A percentile compares a stretch with the other conserved stretches of the same genome.
Evolutionary conservation across 2,329 filamentous ascomycete species (phyloP).

Genomic region (Metarhizium album): DNA sequence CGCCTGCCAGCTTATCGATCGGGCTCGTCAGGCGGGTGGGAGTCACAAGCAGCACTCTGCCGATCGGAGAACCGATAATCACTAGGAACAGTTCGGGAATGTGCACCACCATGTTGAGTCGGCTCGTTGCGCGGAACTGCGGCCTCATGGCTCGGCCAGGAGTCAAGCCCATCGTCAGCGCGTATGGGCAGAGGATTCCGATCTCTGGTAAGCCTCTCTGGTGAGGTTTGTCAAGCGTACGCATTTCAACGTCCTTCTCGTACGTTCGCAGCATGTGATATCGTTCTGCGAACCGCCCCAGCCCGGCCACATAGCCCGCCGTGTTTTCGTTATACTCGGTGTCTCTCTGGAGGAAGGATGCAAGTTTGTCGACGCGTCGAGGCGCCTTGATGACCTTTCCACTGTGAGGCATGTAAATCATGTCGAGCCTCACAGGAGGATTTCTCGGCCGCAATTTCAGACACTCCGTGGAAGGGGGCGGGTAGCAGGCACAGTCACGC

Average conservation of each 20-base stretch:
- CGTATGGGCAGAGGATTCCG: slow-evolving; percentile 21
- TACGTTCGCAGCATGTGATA: slow-evolving; percentile 37
- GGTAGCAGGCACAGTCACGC: neutral
- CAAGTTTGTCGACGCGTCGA: slow-evolving; percentile 7
- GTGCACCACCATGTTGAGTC: slow-evolving; percentile 48
- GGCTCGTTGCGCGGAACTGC: slow-evolving; percentile 24
- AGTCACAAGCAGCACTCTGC: slow-evolving; percentile 55
- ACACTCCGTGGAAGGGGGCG: neutral
- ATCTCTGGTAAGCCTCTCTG: slow-evolving; percentile 14
- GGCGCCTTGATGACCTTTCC: slow-evolving; percentile 14
- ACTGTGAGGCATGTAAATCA: slow-evolving; percentile 26
- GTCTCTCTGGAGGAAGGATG: slow-evolving; percentile 13
- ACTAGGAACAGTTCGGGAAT: slow-evolving; percentile 63
- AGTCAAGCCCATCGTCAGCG: slow-evolving; percentile 16
- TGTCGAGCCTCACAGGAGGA: slow-evolving; percentile 13
- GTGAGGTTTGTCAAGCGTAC: slow-evolving; percentile 19
- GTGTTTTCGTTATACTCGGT: slow-evolving; percentile 9
- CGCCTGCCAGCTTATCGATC: slow-evolving; percentile 10
- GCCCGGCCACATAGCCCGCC: neutral
- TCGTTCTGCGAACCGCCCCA: slow-evolving; percentile 9
- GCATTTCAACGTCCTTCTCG: slow-evolving; percentile 37
- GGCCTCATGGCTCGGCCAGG: slow-evolving; percentile 11
- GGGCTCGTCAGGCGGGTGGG: slow-evolving; percentile 24
- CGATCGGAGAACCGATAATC: slow-evolving; percentile 54
- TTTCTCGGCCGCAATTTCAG: neutral